Conservation (phyloP, 1,284 basidiomycete species). For the Malassezia slooffiae region DNA sequence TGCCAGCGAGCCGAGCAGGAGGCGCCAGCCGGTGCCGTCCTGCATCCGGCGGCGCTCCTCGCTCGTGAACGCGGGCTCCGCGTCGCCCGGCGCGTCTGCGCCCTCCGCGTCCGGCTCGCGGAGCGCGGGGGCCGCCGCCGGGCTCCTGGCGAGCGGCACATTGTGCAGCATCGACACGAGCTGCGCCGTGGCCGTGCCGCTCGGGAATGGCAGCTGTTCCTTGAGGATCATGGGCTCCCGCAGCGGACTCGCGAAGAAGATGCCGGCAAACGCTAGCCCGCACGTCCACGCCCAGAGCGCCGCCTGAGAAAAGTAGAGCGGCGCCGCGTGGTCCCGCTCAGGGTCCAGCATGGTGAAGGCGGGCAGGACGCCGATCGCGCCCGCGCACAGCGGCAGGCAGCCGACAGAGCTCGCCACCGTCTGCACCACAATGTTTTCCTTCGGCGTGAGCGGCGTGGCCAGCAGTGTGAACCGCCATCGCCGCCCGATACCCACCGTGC, state of each 20-base stretch:
- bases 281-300: conserved; percentile 70
- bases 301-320: conserved; percentile 63
- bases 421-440: conserved; percentile 80
- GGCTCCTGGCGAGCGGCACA: not conserved
- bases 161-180: conserved; percentile 79
- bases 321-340: conserved; percentile 63
- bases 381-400: conserved; percentile 74
- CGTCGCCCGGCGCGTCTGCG: not conserved
- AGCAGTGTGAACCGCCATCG: conserved; percentile 16
- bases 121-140: no score
- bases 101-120: not conserved
- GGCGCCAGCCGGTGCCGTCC: not conserved
- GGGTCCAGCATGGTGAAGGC: conserved; percentile 68
- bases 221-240: conserved; percentile 89
- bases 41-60: not conserved
- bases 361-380: conserved; percentile 78
- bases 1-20: not conserved
- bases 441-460: conserved; percentile 59
- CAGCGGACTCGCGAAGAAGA: conserved; percentile 84
- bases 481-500: conserved; percentile 15
- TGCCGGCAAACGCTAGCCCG: conserved; percentile 70
- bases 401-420: conserved; percentile 75
- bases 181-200: conserved; percentile 88
- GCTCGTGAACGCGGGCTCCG: not conserved
- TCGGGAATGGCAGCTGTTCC: conserved; percentile 84